These are phyloP conservation scores for Boletus pseudo-olivaceus DNA, from an alignment of 768 basidiomycete species.

Conservation along the genomic window DNA sequence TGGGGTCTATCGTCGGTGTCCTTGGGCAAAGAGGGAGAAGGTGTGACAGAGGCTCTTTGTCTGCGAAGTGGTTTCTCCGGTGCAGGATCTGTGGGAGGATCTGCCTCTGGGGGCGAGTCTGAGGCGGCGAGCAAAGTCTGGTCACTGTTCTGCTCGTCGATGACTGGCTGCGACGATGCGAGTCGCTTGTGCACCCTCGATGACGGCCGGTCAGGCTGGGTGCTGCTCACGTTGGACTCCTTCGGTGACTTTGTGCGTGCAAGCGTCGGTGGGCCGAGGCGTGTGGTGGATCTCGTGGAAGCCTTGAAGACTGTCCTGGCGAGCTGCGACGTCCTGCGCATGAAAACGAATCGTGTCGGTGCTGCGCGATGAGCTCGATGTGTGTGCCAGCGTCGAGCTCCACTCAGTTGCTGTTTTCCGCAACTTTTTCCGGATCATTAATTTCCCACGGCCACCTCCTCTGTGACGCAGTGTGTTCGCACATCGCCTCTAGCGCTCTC, in stretches of 20 bases:
- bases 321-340: slow-evolving; percentile 55
- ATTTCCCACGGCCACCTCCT: slow-evolving; percentile 14
- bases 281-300: slow-evolving; percentile 4
- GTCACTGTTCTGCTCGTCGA: slow-evolving; percentile 14
- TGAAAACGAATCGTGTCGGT: slow-evolving; percentile 67
- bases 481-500: not conserved
- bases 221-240: slow-evolving; percentile 12
- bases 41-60: slow-evolving; percentile 8
- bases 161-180: slow-evolving; percentile 19
- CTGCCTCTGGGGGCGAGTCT: slow-evolving; percentile 26
- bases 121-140: slow-evolving; percentile 4
- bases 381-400: not conserved
- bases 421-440: not conserved
- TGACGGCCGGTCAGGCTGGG: slow-evolving; percentile 8
- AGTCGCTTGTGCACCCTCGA: slow-evolving; percentile 24
- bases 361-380: slow-evolving; percentile 42
- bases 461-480: not conserved
- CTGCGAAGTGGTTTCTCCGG: slow-evolving; percentile 27
- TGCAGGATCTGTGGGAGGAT: slow-evolving; percentile 16
- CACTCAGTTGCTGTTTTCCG: not conserved
- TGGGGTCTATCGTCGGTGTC: slow-evolving; percentile 35
- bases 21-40: slow-evolving; percentile 4
- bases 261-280: slow-evolving; percentile 8
- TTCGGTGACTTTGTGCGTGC: slow-evolving; percentile 24
- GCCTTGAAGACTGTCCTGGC: slow-evolving; percentile 72